These are phyloP conservation scores for Exserohilum turcica DNA, from an alignment of 2,329 filamentous ascomycete genomes.

Conservation along the genomic window DNA sequence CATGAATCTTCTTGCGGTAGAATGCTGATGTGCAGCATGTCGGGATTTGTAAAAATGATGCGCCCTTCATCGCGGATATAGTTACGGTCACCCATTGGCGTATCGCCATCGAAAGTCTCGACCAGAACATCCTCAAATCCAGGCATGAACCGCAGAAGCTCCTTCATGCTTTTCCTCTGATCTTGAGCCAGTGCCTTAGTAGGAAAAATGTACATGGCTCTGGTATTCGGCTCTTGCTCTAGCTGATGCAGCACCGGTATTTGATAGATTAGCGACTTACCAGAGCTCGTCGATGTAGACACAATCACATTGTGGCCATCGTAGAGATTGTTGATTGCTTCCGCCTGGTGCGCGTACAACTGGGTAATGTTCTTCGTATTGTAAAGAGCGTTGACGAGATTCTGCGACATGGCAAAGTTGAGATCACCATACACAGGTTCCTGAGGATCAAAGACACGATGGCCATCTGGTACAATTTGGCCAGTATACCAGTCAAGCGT, in stretches of 20 bases:
- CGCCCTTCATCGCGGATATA: constrained; percentile 83
- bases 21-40: constrained; percentile 96
- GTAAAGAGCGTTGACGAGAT: constrained; percentile 93
- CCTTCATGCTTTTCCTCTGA: constrained; percentile 84
- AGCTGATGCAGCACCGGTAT: constrained; percentile 87
- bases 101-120: constrained; percentile 96
- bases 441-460: constrained; percentile 87
- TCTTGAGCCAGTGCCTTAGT: constrained; percentile 97
- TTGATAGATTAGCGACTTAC: constrained; percentile 98
- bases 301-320: constrained; percentile 87
- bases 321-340: constrained; percentile 87
- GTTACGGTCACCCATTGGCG: constrained; percentile 78
- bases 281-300: constrained; percentile 92
- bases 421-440: constrained; percentile 81
- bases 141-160: constrained; percentile 80
- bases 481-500: constrained; percentile 84
- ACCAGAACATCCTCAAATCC: constrained; percentile 76
- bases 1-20: constrained; percentile 89
- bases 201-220: constrained; percentile 97
- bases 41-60: constrained; percentile 96
- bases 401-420: constrained; percentile 83
- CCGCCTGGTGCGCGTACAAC: constrained; percentile 89
- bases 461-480: constrained; percentile 91
- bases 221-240: constrained; percentile 74
- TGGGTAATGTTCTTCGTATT: constrained; percentile 86